These are phyloP conservation scores for Ganoderma leucocontextum DNA, from an alignment of 1,284 basidiomycete genomes.

Conservation along the genomic window DNA sequence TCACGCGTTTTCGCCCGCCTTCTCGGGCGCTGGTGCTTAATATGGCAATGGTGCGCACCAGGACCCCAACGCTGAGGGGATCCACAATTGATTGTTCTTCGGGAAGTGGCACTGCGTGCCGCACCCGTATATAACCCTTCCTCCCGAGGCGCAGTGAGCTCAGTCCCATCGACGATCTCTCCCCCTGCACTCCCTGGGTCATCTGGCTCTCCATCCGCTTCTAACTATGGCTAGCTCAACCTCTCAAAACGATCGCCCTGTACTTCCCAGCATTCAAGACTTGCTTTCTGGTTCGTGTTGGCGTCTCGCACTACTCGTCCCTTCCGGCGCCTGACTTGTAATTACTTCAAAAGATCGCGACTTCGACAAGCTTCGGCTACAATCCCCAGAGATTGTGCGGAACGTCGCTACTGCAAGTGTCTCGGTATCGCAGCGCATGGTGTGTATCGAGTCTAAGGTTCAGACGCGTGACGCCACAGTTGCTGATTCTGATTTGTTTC, in stretches of 20 bases:
- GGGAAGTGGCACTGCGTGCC: constrained; percentile 28
- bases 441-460: not conserved
- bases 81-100: constrained; percentile 28
- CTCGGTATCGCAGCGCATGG: not conserved
- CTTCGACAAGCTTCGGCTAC: constrained; percentile 16
- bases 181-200: not conserved
- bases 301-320: not conserved
- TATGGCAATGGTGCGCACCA: constrained; percentile 4
- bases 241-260: constrained; percentile 16
- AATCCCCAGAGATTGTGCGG: not conserved
- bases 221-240: constrained; percentile 14
- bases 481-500: constrained; percentile 1
- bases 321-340: not conserved
- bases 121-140: constrained; percentile 29
- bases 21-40: constrained; percentile 2
- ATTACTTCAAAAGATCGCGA: constrained; percentile 8
- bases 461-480: not conserved
- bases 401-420: not conserved
- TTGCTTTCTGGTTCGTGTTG: constrained; percentile 25
- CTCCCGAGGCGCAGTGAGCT: constrained; percentile 14
- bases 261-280: constrained; percentile 26
- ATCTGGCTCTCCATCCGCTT: constrained; percentile 2
- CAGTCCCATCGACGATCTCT: constrained; percentile 16
- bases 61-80: constrained; percentile 21
- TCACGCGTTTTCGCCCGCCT: not conserved